A percentile compares a stretch with the other conserved stretches of the same genome.
These are phyloP conservation scores for Prunus kanzakura DNA, from an alignment of 306 rosid species.

Conservation along the genomic window DNA sequence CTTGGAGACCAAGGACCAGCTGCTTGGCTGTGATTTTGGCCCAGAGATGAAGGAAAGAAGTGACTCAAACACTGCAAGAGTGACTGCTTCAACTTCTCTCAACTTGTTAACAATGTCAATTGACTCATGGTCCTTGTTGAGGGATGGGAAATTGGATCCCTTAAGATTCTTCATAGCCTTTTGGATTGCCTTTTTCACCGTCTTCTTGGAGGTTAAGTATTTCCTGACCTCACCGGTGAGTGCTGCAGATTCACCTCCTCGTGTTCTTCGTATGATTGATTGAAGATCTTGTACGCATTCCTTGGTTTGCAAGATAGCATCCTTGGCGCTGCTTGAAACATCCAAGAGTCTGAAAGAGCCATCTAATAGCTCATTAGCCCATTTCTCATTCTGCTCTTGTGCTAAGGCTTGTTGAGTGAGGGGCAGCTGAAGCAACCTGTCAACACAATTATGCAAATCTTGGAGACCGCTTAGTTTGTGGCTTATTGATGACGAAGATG, in stretches of 20 bases:
- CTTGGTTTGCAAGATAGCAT: conserved; percentile 14
- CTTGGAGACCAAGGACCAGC: conserved; percentile 29
- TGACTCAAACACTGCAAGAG: conserved; percentile 26
- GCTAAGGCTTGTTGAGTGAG: conserved; percentile 27
- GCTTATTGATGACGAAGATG: conserved; percentile 21
- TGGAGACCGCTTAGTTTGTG: conserved; percentile 32
- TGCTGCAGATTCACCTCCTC: neutral
- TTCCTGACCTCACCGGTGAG: conserved; percentile 28
- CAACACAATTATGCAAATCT: conserved; percentile 37
- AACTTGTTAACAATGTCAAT: conserved; percentile 11
- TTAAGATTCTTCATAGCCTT: conserved; percentile 18
- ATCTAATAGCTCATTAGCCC: conserved; percentile 31
- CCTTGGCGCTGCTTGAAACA: conserved; percentile 16
- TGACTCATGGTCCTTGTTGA: conserved; percentile 7
- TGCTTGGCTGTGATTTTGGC: conserved; percentile 16
- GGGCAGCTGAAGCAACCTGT: conserved; percentile 32
- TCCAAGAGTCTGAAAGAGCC: conserved; percentile 39
- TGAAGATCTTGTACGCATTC: conserved; percentile 37
- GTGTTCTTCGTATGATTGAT: conserved; percentile 24
- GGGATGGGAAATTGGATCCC: neutral
- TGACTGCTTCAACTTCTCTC: conserved; percentile 31
- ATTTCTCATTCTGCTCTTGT: conserved; percentile 20
- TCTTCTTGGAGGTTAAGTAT: conserved; percentile 36
- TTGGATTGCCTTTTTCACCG: conserved; percentile 27
- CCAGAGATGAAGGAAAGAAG: conserved; percentile 26